Base-by-base conservation (phyloP, 1,284 basidiomycete genomes). In the Puccinia horiana region DNA sequence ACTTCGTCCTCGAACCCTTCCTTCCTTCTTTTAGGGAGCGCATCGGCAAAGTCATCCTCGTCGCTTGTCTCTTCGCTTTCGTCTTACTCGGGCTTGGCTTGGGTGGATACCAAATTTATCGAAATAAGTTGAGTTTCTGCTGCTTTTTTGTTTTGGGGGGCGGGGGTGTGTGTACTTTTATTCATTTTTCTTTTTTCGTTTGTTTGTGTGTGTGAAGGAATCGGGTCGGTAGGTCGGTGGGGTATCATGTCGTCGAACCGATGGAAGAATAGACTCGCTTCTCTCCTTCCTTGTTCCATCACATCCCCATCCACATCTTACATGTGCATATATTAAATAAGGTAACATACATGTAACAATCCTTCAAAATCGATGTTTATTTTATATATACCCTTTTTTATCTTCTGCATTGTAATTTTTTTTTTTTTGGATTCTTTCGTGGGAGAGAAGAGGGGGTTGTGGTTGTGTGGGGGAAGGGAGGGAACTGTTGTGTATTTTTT, bases 1-100 rank as follows among this genome's bases (percentile, higher is more conserved):
- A 67, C 32, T 11, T 47, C 23, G 76, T 79, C 26, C 49, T 79
- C 35, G n/a, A 69, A 52, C 76, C 76, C 16, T 79, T 54, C 29
- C 9, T 29, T 14, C 76, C 76, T 9, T 35, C 29, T n/a, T 70
- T 49, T 29, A 70, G 76, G 76, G 42, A 52, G 16, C 29, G 65
- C 14, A 44, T 58, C 37, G 44, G 58, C 18, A 26, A 49, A n/a
- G 11, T 52, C 14, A 16, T 37, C 29, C n/a, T 37, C 52, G 32
- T n/a, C 65, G 3, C 37, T 29, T 40, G 4, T 9, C 16, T 61
- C 20, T 20, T 56, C 20, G 9, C 18, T 35, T 61, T 56, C 9
- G 9, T 63, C 35, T 6, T 52, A 8, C 42, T 61, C 42, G 49
- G 49, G 23, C 9, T 78, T 14, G 23, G 29, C 8, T 32, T 49